A percentile compares a stretch with the other conserved stretches of the same genome.
Evolutionary conservation across 2,329 filamentous ascomycete genomes (phyloP).

Genomic region (Cladosporium velox): DNA sequence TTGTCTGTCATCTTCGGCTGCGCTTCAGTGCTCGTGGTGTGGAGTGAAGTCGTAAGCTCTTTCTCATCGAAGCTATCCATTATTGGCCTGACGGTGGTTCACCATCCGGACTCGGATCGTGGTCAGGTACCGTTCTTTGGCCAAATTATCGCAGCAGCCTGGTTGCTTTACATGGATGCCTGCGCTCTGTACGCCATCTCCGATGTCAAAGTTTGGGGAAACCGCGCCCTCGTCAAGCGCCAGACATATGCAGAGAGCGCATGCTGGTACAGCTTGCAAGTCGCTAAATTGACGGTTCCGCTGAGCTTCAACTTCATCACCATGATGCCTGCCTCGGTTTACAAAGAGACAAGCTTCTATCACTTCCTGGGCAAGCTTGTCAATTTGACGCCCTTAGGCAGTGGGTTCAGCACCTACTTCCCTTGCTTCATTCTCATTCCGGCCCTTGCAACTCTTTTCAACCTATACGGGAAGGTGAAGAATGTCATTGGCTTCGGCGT

Average conservation of each 20-base stretch:
- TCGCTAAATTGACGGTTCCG: conserved; percentile 89
- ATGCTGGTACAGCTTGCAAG: conserved; percentile 92
- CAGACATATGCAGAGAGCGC: conserved; percentile 93
- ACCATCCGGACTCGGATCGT: conserved; percentile 67
- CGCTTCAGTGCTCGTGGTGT: conserved; percentile 81
- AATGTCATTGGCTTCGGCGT: conserved; percentile 77
- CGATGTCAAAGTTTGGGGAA: conserved; percentile 96
- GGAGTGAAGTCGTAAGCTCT: conserved; percentile 91
- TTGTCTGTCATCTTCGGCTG: conserved; percentile 69
- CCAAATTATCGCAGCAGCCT: conserved; percentile 78
- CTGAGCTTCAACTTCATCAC: conserved; percentile 96
- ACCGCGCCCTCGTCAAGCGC: conserved; percentile 82
- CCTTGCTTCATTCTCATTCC: conserved; percentile 85
- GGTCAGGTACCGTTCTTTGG: conserved; percentile 82
- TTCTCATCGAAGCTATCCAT: conserved; percentile 74
- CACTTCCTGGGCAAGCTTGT: conserved; percentile 81
- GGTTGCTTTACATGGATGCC: conserved; percentile 95
- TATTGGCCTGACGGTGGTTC: conserved; percentile 68
- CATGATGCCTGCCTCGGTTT: conserved; percentile 71
- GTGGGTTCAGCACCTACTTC: conserved; percentile 85
- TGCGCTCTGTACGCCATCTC: conserved; percentile 85
- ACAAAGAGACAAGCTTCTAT: conserved; percentile 80
- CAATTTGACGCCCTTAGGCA: conserved; percentile 77
- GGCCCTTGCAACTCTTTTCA: conserved; percentile 82
- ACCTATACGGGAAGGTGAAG: conserved; percentile 80